Evolutionary conservation across 257 asterid species (phyloP), one percentile per base, ranked within the genome.

Genomic region (Ocimum tenuiflorum): DNA sequence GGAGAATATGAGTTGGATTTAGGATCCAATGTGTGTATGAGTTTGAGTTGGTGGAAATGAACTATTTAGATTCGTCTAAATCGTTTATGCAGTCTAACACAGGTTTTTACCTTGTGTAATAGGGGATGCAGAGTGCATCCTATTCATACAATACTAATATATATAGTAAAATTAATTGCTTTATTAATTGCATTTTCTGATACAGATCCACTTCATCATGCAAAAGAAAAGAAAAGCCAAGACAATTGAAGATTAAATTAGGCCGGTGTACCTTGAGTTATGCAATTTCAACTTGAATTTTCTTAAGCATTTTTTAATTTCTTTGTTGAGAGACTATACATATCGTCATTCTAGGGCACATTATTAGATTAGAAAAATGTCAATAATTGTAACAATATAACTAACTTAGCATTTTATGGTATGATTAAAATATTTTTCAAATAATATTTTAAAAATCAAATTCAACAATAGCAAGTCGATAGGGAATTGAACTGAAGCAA

Each of bases 181-280:
- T 18, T 57, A 17, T 35, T 18, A 10, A 3, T 39, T 19, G 18
- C 19, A 19, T 38, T 59, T 59, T 47, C 48, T 55, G 24, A 43
- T 47, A 55, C 54, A 47, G 22, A 53, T 39, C 53, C 71, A 66
- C 54, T 55, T 66, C 42, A 66, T 50, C 49, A 49, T 6, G 36
- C 49, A 36, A 58, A 58, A 58, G 48, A 36, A 19, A 63, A 33
- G 8, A 33, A 48, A 31, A 48, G 48, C 11, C 41, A 48, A 8
- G n/a, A 58, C 20, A 57, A 55, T 5, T 3, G 35, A 66, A 66
- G 24, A 42, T 65, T 47, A 31, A 38, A 41, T 59, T 38, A 19
- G 65, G 65, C 20, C 11, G 19, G 24, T 6, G 42, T 12, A 54
- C 29, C 31, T 14, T 2, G 27, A 31, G 3, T 17, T 9, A 8